A percentile compares a stretch with the other conserved stretches of the same genome.
phyloP scores from a whole-genome alignment of 768 basidiomycete species.

The Clavulina sp. region DNA sequence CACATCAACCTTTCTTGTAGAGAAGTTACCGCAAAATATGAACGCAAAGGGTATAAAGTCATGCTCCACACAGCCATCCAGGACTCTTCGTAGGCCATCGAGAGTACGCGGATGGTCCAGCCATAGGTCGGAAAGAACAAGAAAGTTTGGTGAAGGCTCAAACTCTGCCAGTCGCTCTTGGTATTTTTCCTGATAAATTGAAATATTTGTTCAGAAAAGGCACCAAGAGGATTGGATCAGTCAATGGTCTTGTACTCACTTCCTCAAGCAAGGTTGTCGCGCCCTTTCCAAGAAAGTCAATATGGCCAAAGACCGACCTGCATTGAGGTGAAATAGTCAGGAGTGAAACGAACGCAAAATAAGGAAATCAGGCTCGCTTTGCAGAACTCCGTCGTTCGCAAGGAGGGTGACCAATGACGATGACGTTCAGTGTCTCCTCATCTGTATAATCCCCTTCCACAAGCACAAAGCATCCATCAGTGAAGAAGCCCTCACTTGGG shows the following conservation, averaged over 20 bases:
- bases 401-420: conserved; percentile 94
- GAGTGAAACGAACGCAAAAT: background rate
- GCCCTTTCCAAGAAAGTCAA: conserved; percentile 94
- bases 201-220: background rate
- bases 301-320: conserved; percentile 87
- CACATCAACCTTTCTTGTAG: conserved; percentile 60
- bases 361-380: conserved; percentile 30
- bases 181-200: conserved; percentile 34
- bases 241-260: conserved; percentile 28
- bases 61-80: conserved; percentile 78
- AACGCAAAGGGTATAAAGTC: conserved; percentile 78
- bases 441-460: conserved; percentile 95
- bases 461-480: conserved; percentile 87
- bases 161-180: conserved; percentile 47
- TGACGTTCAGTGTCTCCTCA: conserved; percentile 70
- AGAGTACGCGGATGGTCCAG: conserved; percentile 78
- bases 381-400: conserved; percentile 78
- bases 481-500: conserved; percentile 89
- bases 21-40: conserved; percentile 90
- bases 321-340: conserved; percentile 7
- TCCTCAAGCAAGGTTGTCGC: conserved; percentile 82
- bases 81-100: conserved; percentile 60
- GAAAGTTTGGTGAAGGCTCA: conserved; percentile 57
- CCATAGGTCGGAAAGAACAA: conserved; percentile 91
- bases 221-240: background rate